Percentiles rank a stretch among this genome's conserved stretches.
phyloP scores from a whole-genome alignment of 179 eudicot genomes.

The Beta macrorhiza region DNA sequence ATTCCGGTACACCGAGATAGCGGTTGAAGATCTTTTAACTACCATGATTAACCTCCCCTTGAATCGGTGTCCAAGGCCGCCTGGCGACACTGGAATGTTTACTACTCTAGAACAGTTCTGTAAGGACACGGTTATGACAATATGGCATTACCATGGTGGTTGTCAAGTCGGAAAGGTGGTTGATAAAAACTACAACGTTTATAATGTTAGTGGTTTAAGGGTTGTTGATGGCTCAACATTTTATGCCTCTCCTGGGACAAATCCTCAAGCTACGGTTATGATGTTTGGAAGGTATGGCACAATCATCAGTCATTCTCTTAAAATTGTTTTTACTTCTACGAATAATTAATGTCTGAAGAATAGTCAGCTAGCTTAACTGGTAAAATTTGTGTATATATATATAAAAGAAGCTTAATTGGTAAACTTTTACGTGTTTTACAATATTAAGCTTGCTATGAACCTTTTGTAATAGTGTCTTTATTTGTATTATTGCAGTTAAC shows the following conservation, averaged over 20 bases:
- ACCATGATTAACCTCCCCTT: slow-evolving; percentile 43
- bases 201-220: slow-evolving; percentile 30
- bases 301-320: too few relatives aligned
- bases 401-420: too few relatives aligned
- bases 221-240: slow-evolving; percentile 35
- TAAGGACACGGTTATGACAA: slow-evolving; percentile 32
- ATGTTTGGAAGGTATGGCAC: slow-evolving; percentile 34
- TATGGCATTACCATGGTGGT: slow-evolving; percentile 41
- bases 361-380: too few relatives aligned
- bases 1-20: slow-evolving; percentile 32
- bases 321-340: too few relatives aligned
- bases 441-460: too few relatives aligned
- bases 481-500: too few relatives aligned
- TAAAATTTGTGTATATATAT: too few relatives aligned
- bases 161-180: slow-evolving; percentile 36
- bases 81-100: slow-evolving; percentile 1
- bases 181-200: slow-evolving; percentile 29
- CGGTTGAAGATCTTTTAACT: slow-evolving; percentile 30
- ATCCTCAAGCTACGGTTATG: slow-evolving; percentile 37
- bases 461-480: too few relatives aligned
- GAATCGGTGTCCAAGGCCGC: slow-evolving; percentile 39
- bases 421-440: too few relatives aligned
- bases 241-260: slow-evolving; percentile 32
- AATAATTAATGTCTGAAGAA: too few relatives aligned
- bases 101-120: slow-evolving; percentile 24